phyloP scores from a whole-genome alignment of 1,284 basidiomycete species.

The Sparassis latifolia region DNA sequence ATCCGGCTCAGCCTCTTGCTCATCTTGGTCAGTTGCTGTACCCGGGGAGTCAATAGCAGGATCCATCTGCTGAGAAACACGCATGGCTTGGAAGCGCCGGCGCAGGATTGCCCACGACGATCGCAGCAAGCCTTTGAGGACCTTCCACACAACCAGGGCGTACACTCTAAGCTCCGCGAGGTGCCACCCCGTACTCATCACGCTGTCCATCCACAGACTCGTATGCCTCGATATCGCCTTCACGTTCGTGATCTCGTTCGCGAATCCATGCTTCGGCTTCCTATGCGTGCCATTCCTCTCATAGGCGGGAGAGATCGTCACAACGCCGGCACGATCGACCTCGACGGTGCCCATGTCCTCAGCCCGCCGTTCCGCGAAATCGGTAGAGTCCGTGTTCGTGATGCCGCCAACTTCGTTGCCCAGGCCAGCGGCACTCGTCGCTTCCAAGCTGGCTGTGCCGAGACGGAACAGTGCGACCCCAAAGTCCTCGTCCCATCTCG shows the following conservation, averaged over 20 bases:
- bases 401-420: slow-evolving; percentile 66
- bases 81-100: slow-evolving; percentile 1
- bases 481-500: slow-evolving; percentile 65
- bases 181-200: slow-evolving; percentile 35
- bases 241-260: slow-evolving; percentile 30
- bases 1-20: slow-evolving; percentile 20
- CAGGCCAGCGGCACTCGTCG: slow-evolving; percentile 61
- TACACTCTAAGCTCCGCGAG: slow-evolving; percentile 36
- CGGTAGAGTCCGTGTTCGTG: slow-evolving; percentile 26
- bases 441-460: slow-evolving; percentile 68
- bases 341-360: slow-evolving; percentile 29
- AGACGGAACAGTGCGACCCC: slow-evolving; percentile 61
- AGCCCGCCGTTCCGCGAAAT: slow-evolving; percentile 10
- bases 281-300: slow-evolving; percentile 16
- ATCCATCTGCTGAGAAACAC: not conserved
- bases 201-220: slow-evolving; percentile 34
- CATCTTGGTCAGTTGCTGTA: slow-evolving; percentile 5
- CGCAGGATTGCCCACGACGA: slow-evolving; percentile 21
- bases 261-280: slow-evolving; percentile 26
- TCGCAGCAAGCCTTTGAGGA: slow-evolving; percentile 31
- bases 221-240: slow-evolving; percentile 28
- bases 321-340: slow-evolving; percentile 37
- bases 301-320: slow-evolving; percentile 26
- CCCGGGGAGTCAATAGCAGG: not conserved
- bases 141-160: slow-evolving; percentile 27